These are phyloP conservation scores for Ustilago lituana DNA, from an alignment of 1,284 basidiomycete species.

Conservation along the genomic window DNA sequence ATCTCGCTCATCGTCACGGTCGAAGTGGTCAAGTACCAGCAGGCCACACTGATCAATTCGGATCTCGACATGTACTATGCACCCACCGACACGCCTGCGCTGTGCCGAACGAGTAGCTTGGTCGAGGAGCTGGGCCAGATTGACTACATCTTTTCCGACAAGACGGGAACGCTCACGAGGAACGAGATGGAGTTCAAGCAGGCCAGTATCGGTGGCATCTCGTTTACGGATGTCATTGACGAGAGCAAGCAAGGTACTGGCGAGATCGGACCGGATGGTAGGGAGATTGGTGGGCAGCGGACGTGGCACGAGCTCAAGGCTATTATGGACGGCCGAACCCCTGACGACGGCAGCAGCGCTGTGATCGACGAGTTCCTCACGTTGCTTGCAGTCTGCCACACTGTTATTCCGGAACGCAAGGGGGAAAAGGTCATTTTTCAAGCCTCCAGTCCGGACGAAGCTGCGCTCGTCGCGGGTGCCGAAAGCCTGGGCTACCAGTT, in stretches of 20 bases:
- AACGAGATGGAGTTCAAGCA: conserved; percentile 98
- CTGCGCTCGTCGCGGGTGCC: conserved; percentile 92
- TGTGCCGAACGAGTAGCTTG: conserved; percentile 94
- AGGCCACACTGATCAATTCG: conserved; percentile 94
- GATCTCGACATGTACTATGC: conserved; percentile 84
- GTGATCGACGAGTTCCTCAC: conserved; percentile 86
- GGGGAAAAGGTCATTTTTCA: conserved; percentile 78
- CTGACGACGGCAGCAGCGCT: conserved; percentile 70
- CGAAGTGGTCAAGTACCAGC: conserved; percentile 99
- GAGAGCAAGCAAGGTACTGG: conserved; percentile 76
- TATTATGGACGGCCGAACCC: conserved; percentile 69
- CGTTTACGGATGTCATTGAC: conserved; percentile 88
- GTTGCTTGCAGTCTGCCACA: conserved; percentile 94
- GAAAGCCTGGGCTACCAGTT: conserved; percentile 93
- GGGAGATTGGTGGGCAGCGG: conserved; percentile 73
- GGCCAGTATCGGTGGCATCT: conserved; percentile 86
- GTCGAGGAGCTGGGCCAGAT: conserved; percentile 99
- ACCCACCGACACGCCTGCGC: conserved; percentile 91
- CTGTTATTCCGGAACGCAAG: conserved; percentile 92
- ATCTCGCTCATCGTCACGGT: conserved; percentile 99
- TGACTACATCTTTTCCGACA: conserved; percentile 98
- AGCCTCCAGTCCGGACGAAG: conserved; percentile 97
- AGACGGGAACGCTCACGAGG: conserved; percentile 94
- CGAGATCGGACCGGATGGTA: conserved; percentile 68
- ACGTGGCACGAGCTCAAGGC: conserved; percentile 79